Percentiles rank a stretch among this genome's conserved stretches.
These are phyloP conservation scores for Spinellus fusiger DNA, from an alignment of 192 early-diverging fungal genomes.

Conservation along the genomic window DNA sequence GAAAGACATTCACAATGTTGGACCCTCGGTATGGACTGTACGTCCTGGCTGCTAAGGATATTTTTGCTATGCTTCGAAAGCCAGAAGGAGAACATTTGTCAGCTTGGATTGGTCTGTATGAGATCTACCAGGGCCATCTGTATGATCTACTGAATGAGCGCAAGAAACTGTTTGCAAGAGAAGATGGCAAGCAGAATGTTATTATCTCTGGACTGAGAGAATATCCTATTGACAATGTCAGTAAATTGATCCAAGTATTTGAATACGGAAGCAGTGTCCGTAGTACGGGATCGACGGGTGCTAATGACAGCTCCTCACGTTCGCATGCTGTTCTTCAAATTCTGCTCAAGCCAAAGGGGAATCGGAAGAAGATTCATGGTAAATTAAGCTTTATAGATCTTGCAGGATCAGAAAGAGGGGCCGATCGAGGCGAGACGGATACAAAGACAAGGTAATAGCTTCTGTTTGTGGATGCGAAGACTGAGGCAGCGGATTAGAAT, in stretches of 20 bases:
- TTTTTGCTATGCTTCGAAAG: slow-evolving; percentile 69
- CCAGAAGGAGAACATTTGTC: slow-evolving; percentile 70
- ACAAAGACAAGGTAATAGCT: slow-evolving; percentile 73
- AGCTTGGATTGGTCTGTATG: slow-evolving; percentile 89
- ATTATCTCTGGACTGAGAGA: slow-evolving; percentile 87
- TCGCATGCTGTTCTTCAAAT: slow-evolving; percentile 97
- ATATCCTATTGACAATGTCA: slow-evolving; percentile 78
- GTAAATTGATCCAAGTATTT: slow-evolving; percentile 88
- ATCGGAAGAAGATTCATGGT: slow-evolving; percentile 56
- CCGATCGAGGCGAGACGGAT: slow-evolving; percentile 91
- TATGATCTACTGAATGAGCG: slow-evolving; percentile 90
- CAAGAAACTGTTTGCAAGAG: slow-evolving; percentile 89
- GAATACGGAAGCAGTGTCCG: slow-evolving; percentile 84
- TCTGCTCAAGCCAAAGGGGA: slow-evolving; percentile 65
- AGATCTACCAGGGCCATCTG: slow-evolving; percentile 95
- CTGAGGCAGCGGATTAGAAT: slow-evolving; percentile 48
- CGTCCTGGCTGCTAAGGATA: slow-evolving; percentile 86
- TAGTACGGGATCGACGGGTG: slow-evolving; percentile 92
- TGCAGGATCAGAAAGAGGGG: slow-evolving; percentile 94
- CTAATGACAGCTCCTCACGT: slow-evolving; percentile 91
- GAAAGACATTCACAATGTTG: slow-evolving; percentile 98
- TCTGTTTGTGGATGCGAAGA: neutral
- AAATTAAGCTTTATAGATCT: slow-evolving; percentile 97
- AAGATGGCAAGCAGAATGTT: slow-evolving; percentile 94
- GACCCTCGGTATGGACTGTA: slow-evolving; percentile 85